A percentile compares a stretch with the other conserved stretches of the same genome.
Evolutionary conservation across 352 stramenopile genomes (phyloP).

Genomic region (Thalassiosira hispida): DNA sequence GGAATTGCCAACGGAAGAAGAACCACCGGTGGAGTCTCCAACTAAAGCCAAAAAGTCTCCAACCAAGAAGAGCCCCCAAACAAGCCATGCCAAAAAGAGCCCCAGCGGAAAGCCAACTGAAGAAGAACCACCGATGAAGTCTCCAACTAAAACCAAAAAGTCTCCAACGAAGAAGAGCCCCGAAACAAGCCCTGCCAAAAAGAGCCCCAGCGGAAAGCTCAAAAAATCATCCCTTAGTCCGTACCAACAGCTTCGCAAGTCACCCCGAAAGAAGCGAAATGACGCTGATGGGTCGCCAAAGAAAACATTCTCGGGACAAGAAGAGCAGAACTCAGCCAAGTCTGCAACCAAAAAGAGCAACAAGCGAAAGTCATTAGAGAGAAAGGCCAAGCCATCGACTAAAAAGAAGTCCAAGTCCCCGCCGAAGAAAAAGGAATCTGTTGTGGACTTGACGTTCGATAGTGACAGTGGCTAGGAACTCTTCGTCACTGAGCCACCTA

Average conservation of each 20-base stretch:
- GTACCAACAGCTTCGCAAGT: too few species aligned
- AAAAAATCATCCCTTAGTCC: too few species aligned
- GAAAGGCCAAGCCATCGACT: not conserved
- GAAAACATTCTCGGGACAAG: not conserved
- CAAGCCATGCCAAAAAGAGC: not conserved
- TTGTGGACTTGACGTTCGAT: slow-evolving; percentile 29
- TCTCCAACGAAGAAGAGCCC: not conserved
- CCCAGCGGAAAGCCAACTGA: not conserved
- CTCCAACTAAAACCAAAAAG: not conserved
- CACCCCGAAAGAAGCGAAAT: not conserved
- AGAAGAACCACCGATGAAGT: not conserved
- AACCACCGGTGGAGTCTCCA: not conserved
- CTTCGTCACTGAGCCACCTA: too few species aligned
- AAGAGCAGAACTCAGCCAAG: not conserved
- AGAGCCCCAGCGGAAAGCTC: too few species aligned
- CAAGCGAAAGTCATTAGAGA: slow-evolving; percentile 11
- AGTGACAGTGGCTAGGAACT: not conserved
- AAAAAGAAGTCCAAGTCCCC: slow-evolving; percentile 1
- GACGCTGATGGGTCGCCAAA: not conserved
- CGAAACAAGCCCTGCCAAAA: slow-evolving; percentile 6
- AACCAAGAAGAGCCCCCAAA: not conserved
- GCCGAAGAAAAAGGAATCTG: slow-evolving; percentile 1
- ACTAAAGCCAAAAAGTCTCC: not conserved
- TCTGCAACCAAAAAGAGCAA: slow-evolving; percentile 1
- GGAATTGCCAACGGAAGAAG: slow-evolving; percentile 14